A percentile compares a stretch with the other conserved stretches of the same genome.
These are phyloP conservation scores for Venturiaceae sp. DNA, from an alignment of 2,329 filamentous ascomycete genomes.

Conservation along the genomic window DNA sequence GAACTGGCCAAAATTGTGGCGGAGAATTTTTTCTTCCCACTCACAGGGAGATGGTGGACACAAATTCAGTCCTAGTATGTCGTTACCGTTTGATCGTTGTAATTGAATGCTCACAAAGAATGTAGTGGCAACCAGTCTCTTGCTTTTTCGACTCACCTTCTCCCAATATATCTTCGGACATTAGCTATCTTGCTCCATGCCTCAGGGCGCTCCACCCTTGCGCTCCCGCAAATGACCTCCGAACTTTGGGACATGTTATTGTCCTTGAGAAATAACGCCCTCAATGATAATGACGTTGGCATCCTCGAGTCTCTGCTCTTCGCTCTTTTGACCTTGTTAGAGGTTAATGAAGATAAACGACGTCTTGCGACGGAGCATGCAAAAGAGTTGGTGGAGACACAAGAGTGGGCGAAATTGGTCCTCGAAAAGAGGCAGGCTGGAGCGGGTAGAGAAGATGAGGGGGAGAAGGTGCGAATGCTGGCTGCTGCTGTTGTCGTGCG, in stretches of 20 bases:
- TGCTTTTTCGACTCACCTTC: slow-evolving; percentile 63
- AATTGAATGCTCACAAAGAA: slow-evolving; percentile 8
- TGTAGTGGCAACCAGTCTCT: slow-evolving; percentile 42
- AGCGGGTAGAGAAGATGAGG: slow-evolving; percentile 47
- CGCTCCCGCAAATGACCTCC: slow-evolving; percentile 68
- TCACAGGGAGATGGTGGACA: slow-evolving; percentile 71
- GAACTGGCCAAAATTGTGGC: slow-evolving; percentile 68
- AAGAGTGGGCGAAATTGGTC: slow-evolving; percentile 72
- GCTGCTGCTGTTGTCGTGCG: slow-evolving; percentile 70
- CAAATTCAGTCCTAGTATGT: slow-evolving; percentile 42
- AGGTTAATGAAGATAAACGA: slow-evolving; percentile 67
- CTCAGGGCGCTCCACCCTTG: slow-evolving; percentile 66
- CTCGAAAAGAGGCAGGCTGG: slow-evolving; percentile 47
- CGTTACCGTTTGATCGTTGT: slow-evolving; percentile 7
- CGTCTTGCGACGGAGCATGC: slow-evolving; percentile 65
- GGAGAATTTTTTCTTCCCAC: slow-evolving; percentile 73
- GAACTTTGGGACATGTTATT: slow-evolving; percentile 82
- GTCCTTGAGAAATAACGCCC: slow-evolving; percentile 45
- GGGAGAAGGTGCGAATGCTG: slow-evolving; percentile 69
- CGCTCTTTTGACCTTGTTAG: slow-evolving; percentile 67
- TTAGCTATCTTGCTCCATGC: slow-evolving; percentile 75
- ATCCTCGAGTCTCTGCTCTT: slow-evolving; percentile 71
- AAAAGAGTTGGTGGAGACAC: slow-evolving; percentile 71
- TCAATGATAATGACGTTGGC: slow-evolving; percentile 46
- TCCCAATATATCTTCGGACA: slow-evolving; percentile 77